Conservation (phyloP, 2,329 filamentous ascomycete genomes). For the Geoglossum cookeanum region DNA sequence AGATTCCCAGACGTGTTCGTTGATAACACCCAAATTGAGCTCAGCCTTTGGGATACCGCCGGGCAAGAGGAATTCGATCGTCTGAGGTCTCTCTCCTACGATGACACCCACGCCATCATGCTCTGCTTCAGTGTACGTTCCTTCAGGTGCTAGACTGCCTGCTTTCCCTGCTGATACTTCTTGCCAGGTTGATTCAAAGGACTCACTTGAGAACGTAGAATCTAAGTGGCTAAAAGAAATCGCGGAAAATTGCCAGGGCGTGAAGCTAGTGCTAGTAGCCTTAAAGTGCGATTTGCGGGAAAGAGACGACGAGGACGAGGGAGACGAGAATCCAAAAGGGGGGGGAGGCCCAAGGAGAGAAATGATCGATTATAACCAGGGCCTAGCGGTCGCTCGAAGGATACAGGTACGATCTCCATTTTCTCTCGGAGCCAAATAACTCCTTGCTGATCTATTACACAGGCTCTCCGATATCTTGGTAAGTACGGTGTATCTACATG, state of each 20-base stretch:
- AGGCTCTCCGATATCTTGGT: conserved; percentile 79
- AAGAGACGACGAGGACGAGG: conserved; percentile 49
- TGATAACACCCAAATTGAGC: conserved; percentile 88
- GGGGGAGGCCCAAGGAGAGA: conserved; percentile 32
- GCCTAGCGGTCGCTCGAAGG: conserved; percentile 73
- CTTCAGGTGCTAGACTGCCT: neutral
- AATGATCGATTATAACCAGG: conserved; percentile 78
- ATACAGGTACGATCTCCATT: conserved; percentile 27
- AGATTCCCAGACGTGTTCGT: conserved; percentile 70
- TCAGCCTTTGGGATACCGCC: conserved; percentile 95
- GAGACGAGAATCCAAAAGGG: conserved; percentile 37
- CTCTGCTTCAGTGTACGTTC: conserved; percentile 69
- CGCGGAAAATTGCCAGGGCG: conserved; percentile 87
- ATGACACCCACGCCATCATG: conserved; percentile 97
- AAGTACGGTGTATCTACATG: conserved; percentile 12
- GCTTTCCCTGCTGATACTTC: neutral
- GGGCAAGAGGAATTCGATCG: conserved; percentile 98
- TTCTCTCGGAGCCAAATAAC: conserved; percentile 6
- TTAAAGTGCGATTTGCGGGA: conserved; percentile 94
- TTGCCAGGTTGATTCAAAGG: conserved; percentile 65
- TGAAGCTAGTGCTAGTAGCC: conserved; percentile 86
- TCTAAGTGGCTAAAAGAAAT: conserved; percentile 98
- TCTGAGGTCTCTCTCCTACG: conserved; percentile 85
- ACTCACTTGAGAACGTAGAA: conserved; percentile 95
- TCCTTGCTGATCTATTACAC: neutral